These are phyloP conservation scores for Aspergillus ochraceus DNA, from an alignment of 2,329 filamentous ascomycete genomes.

Conservation along the genomic window DNA sequence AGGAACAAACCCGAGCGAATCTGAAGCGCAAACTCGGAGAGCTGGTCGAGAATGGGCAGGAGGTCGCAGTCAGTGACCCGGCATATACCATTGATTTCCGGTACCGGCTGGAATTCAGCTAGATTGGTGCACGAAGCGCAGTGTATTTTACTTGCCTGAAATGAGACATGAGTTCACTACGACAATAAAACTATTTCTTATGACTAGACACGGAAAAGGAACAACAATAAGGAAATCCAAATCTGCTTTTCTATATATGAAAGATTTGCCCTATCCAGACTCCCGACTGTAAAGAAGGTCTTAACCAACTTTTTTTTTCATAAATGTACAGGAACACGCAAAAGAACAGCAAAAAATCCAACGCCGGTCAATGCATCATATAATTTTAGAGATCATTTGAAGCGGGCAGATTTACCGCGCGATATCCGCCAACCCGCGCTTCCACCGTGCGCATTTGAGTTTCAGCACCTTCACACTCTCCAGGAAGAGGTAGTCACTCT, in stretches of 20 bases:
- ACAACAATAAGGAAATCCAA: constrained; percentile 15
- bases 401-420: constrained; percentile 31
- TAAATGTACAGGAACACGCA: constrained; percentile 34
- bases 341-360: constrained; percentile 30
- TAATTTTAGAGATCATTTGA: constrained; percentile 10
- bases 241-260: constrained; percentile 29
- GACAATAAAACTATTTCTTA: constrained; percentile 12
- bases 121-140: neutral
- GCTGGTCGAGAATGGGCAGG: constrained; percentile 76
- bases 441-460: constrained; percentile 66
- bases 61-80: constrained; percentile 90
- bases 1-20: constrained; percentile 82
- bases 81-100: constrained; percentile 74
- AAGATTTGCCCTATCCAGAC: constrained; percentile 30
- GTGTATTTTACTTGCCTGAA: constrained; percentile 15
- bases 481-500: constrained; percentile 89
- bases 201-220: constrained; percentile 11
- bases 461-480: constrained; percentile 84
- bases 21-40: constrained; percentile 75
- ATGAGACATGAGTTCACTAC: constrained; percentile 15
- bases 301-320: constrained; percentile 34
- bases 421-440: constrained; percentile 46
- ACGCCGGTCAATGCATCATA: constrained; percentile 43
- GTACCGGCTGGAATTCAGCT: constrained; percentile 55
- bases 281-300: constrained; percentile 33